Evolutionary conservation across 2,329 filamentous ascomycete genomes (phyloP), one percentile per base, ranked within the genome.

Genomic region (Pestalotiopsis sp.): DNA sequence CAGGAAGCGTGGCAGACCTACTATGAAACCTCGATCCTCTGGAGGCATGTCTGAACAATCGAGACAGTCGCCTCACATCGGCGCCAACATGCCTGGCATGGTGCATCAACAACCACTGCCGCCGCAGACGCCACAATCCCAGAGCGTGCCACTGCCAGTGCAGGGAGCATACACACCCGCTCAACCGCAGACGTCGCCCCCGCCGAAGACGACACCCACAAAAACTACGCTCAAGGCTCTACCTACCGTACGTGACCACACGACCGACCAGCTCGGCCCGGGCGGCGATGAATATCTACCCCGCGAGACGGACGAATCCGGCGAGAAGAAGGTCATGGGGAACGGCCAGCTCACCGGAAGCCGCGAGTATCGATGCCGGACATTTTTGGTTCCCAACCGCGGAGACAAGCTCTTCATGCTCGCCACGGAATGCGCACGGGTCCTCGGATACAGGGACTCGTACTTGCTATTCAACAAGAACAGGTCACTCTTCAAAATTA

Each of bases 391-490:
- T 4, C 94, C 95, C 20, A 91, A 97, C 76, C 88, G 96, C 74
- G 94, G 93, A 36, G 92, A 97, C 73, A 98, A 98, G 81, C 88
- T 98, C 5, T 99, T 98, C 83, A 99, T 99, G 96, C 89, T 99
- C 66, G 96, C 96, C 45, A 99, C 96, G 17, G 96, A 99, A 82
- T 98, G 96, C 78, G 96, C 96, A 27, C 90, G 96, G 73, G 94
- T 98, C 4, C 85, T 98, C 25, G 93, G 94, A 61, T 99, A 99
- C 79, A 89, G 96, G 70, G 96, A 99, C 80, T 98, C 95, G n/a
- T 99, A 99, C 79, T 86, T 99, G 45, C 85, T 99, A 17, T 99
- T 99, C 85, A 98, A 98, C 87, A 98, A 98, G 84, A 98, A 99
- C 80, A 88, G 95, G 73, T 98, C 96, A 2, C 85, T 99, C 9